Evolutionary conservation across 2,329 filamentous ascomycete genomes (phyloP).

Genomic region (Rachicladosporium sp.): DNA sequence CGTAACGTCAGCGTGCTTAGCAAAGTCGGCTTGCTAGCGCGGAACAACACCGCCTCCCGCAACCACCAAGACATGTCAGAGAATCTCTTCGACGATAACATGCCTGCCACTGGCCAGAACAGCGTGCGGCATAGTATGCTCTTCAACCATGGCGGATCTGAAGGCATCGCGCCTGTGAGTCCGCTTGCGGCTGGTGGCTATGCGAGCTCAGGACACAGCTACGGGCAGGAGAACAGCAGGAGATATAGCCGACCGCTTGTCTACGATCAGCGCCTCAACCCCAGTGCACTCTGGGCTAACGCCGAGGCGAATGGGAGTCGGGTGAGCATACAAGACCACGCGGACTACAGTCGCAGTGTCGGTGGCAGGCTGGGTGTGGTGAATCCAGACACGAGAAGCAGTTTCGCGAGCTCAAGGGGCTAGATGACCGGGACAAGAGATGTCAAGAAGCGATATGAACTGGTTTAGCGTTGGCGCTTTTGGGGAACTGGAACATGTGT

Average conservation of each 20-base stretch:
- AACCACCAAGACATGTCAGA: background rate
- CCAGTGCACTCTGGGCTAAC: constrained; percentile 33
- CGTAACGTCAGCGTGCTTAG: constrained; percentile 38
- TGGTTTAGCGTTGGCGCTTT: background rate
- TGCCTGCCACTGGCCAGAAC: constrained; percentile 11
- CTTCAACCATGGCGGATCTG: constrained; percentile 13
- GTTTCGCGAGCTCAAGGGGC: constrained; percentile 13
- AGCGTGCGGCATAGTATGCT: constrained; percentile 23
- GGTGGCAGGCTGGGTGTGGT: constrained; percentile 28
- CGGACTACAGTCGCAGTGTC: constrained; percentile 35
- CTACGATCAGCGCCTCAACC: constrained; percentile 38
- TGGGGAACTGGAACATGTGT: background rate
- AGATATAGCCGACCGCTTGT: constrained; percentile 33
- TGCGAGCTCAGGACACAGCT: too few relatives aligned
- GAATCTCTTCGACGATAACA: constrained; percentile 9
- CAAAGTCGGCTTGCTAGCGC: constrained; percentile 31
- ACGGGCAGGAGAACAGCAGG: too few relatives aligned
- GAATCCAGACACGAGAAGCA: constrained; percentile 22
- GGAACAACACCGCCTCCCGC: constrained; percentile 5
- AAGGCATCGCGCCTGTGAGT: constrained; percentile 19
- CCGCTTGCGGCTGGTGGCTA: constrained; percentile 11
- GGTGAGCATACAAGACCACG: constrained; percentile 34
- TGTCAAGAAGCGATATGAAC: too few relatives aligned
- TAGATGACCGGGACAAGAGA: background rate
- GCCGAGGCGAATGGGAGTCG: constrained; percentile 33